Evolutionary conservation across 176 grass and related monocot genomes (phyloP).

Genomic region (Carex littledalei): DNA sequence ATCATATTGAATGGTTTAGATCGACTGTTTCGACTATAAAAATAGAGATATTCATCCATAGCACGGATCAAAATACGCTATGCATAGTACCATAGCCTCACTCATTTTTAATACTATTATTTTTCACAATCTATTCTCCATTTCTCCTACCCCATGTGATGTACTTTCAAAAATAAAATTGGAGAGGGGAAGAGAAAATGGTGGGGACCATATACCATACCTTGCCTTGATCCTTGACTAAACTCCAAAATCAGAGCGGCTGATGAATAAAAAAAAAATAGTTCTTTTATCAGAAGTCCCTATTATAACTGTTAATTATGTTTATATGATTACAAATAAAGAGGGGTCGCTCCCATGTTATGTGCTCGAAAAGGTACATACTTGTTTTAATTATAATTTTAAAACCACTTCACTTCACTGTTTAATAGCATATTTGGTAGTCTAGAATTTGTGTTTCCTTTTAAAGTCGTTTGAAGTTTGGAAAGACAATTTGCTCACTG

Average conservation of each 20-base stretch:
- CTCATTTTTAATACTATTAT: not conserved
- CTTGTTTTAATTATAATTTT: not conserved
- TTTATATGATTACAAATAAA: slow-evolving; percentile 3
- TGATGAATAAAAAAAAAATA: not conserved
- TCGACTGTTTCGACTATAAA: not conserved
- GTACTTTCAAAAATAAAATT: slow-evolving; percentile 18
- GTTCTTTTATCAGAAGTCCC: not conserved
- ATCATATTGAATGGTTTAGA: too few species aligned
- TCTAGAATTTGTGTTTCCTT: not conserved
- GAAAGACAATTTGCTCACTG: not conserved
- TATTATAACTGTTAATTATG: not conserved
- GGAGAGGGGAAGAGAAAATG: slow-evolving; percentile 1
- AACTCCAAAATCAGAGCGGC: slow-evolving; percentile 6
- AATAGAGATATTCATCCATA: too few species aligned
- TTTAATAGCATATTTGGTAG: not conserved
- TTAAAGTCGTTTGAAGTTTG: not conserved
- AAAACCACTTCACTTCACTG: not conserved
- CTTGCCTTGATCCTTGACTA: slow-evolving; percentile 13
- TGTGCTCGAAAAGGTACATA: not conserved
- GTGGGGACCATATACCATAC: slow-evolving; percentile 7
- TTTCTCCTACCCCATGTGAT: slow-evolving; percentile 24
- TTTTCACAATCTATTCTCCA: slow-evolving; percentile 2
- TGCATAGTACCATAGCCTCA: too few species aligned
- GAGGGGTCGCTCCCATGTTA: slow-evolving; percentile 1
- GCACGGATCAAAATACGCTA: too few species aligned